These are phyloP conservation scores for Pythium chondricola DNA, from an alignment of 352 stramenopile species.

Conservation along the genomic window DNA sequence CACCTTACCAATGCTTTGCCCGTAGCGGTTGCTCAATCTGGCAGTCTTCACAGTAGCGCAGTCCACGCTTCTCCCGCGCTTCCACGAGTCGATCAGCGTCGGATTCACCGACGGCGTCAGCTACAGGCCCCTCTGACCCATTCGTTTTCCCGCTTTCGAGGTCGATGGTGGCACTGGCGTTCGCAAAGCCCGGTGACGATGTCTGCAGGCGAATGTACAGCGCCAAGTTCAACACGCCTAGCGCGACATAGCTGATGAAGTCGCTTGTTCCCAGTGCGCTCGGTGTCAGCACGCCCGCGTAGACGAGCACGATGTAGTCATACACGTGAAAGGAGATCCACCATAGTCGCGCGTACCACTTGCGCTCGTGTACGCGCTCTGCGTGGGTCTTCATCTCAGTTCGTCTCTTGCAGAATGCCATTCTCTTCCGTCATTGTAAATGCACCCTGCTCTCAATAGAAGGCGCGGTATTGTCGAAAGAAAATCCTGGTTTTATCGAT, in stretches of 20 bases:
- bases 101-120: constrained; percentile 6
- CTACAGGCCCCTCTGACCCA: not conserved
- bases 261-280: constrained; percentile 28
- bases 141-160: constrained; percentile 14
- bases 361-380: constrained; percentile 33
- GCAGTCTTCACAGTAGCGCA: constrained; percentile 46
- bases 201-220: constrained; percentile 54
- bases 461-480: not conserved
- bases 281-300: constrained; percentile 27
- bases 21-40: constrained; percentile 55
- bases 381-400: constrained; percentile 10
- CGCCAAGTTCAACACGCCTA: constrained; percentile 31
- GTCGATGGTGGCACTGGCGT: constrained; percentile 3
- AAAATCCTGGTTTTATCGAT: constrained; percentile 5
- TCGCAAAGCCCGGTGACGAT: constrained; percentile 55
- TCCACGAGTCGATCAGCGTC: constrained; percentile 16
- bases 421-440: not conserved
- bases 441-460: not conserved
- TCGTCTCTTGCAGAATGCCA: not conserved
- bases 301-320: constrained; percentile 40
- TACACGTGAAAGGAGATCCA: constrained; percentile 63
- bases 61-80: not conserved
- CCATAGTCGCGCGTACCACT: constrained; percentile 64
- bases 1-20: constrained; percentile 65
- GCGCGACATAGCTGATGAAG: constrained; percentile 29